A percentile compares a stretch with the other conserved stretches of the same genome.
phyloP scores from a whole-genome alignment of 2,329 filamentous ascomycete species.

The Blastomyces emzantsi region DNA sequence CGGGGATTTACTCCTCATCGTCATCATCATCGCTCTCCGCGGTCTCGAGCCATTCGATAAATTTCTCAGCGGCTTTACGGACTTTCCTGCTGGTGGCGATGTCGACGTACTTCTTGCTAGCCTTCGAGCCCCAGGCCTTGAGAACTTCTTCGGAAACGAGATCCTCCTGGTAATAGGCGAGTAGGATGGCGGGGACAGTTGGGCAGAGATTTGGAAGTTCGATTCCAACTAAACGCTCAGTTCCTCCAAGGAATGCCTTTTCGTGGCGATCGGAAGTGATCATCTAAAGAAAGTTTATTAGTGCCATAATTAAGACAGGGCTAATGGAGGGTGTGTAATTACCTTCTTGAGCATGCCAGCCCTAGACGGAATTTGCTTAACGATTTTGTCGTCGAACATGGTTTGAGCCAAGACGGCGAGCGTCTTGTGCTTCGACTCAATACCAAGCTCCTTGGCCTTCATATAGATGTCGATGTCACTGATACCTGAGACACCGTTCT shows the following conservation, averaged over 20 bases:
- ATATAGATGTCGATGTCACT: conserved; percentile 87
- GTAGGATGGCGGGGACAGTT: conserved; percentile 74
- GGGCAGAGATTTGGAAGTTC: conserved; percentile 70
- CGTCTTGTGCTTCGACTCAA: conserved; percentile 90
- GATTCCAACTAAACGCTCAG: conserved; percentile 81
- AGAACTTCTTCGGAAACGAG: conserved; percentile 80
- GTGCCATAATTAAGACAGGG: neutral
- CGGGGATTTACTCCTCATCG: conserved; percentile 45
- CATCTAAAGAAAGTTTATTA: conserved; percentile 43
- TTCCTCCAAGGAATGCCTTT: conserved; percentile 89
- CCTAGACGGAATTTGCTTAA: conserved; percentile 76
- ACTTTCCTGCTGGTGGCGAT: conserved; percentile 85
- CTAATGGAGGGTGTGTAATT: conserved; percentile 23
- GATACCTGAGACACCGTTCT: conserved; percentile 66
- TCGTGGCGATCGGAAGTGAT: conserved; percentile 87
- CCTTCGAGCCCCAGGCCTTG: conserved; percentile 85
- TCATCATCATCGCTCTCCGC: conserved; percentile 65
- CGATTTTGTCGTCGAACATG: conserved; percentile 83
- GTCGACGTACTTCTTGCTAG: conserved; percentile 98
- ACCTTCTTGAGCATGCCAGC: conserved; percentile 83
- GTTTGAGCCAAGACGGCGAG: conserved; percentile 86
- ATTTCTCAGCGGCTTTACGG: conserved; percentile 85
- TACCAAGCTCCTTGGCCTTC: conserved; percentile 93
- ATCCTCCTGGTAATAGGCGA: conserved; percentile 85
- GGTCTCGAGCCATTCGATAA: conserved; percentile 87